phyloP scores from a whole-genome alignment of 768 basidiomycete genomes.

The Naganishia antarctica region DNA sequence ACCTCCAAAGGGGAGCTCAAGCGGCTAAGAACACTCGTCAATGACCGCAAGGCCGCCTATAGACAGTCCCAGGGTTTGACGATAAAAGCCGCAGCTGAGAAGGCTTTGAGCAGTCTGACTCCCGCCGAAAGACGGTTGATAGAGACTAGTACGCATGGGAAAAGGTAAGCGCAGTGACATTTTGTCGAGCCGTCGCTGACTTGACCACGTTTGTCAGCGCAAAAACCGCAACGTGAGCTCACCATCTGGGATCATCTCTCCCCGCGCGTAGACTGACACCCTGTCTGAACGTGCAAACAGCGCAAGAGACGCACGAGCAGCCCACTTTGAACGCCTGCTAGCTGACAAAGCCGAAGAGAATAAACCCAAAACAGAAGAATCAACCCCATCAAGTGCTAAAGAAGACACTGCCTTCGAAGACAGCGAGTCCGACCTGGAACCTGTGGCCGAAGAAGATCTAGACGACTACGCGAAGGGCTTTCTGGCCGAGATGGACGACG shows the following conservation, averaged over 20 bases:
- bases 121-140: constrained; percentile 8
- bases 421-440: not conserved
- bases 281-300: not conserved
- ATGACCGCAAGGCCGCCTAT: not conserved
- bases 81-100: constrained; percentile 3
- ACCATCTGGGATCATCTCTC: too few relatives aligned
- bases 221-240: constrained; percentile 8
- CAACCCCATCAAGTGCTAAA: not conserved
- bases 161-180: not conserved
- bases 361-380: not conserved
- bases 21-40: constrained; percentile 11
- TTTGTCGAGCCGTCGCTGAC: not conserved
- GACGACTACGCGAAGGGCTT: constrained; percentile 10
- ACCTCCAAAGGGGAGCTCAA: constrained; percentile 11
- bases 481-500: constrained; percentile 11
- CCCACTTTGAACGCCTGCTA: constrained; percentile 15
- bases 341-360: constrained; percentile 2
- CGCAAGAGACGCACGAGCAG: constrained; percentile 13
- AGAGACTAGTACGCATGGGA: constrained; percentile 12
- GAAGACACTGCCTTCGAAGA: not conserved
- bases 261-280: not conserved
- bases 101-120: constrained; percentile 10
- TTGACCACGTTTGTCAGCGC: not conserved
- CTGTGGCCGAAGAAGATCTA: not conserved
- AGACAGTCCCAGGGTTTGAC: not conserved